Evolutionary conservation across 305 asterid genomes (phyloP).

Genomic region (Euphrasia arctica): DNA sequence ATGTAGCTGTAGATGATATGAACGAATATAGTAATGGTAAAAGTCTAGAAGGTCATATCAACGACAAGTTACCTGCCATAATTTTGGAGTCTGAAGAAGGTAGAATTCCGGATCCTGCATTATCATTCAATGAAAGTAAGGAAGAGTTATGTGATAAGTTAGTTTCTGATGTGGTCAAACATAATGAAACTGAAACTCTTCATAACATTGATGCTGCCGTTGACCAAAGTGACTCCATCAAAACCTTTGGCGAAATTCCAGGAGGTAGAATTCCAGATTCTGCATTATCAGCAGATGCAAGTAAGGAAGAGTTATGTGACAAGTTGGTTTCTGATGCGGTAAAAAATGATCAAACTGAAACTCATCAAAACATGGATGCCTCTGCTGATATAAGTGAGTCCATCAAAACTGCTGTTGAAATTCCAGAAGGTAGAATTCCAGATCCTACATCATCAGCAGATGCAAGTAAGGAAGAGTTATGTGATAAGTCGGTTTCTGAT

Average conservation of each 20-base stretch:
- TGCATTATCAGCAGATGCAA: constrained; percentile 19
- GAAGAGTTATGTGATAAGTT: constrained; percentile 27
- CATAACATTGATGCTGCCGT: constrained; percentile 9
- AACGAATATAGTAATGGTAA: constrained; percentile 26
- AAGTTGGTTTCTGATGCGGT: constrained; percentile 29
- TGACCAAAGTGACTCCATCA: neutral
- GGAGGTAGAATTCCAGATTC: constrained; percentile 1
- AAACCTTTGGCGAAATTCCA: constrained; percentile 1
- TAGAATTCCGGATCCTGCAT: constrained; percentile 24
- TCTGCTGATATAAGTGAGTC: neutral
- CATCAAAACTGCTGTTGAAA: neutral
- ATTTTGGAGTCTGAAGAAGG: constrained; percentile 30
- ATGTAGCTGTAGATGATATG: constrained; percentile 16
- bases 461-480: constrained; percentile 26
- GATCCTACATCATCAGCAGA: constrained; percentile 19
- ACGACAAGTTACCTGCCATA: constrained; percentile 16
- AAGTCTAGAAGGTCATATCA: constrained; percentile 19
- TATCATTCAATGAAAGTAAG: constrained; percentile 21
- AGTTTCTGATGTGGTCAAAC: constrained; percentile 31
- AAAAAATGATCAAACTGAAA: constrained; percentile 31
- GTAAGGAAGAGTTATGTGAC: constrained; percentile 27
- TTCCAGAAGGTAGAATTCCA: no score
- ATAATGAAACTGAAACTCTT: constrained; percentile 31
- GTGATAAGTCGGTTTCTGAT: constrained; percentile 29
- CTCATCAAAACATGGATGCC: constrained; percentile 19